Conservation (phyloP, 2,329 filamentous ascomycete genomes). For the Exophiala mesophila region DNA sequence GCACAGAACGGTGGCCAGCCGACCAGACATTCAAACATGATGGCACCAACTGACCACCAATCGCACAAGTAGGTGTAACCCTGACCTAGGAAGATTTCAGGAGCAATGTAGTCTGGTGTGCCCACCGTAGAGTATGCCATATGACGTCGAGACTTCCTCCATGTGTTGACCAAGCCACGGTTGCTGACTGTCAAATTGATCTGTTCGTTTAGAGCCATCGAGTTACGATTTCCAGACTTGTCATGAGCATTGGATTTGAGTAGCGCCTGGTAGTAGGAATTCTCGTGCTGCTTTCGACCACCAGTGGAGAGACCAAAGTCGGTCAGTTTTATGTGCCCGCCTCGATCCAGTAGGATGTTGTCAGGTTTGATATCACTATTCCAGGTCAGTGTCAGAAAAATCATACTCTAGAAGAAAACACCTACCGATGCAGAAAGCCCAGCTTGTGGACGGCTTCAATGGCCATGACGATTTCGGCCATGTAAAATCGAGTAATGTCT, state of each 20-base stretch:
- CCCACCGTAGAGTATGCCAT: constrained; percentile 98
- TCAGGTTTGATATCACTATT: constrained; percentile 95
- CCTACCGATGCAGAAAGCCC: constrained; percentile 95
- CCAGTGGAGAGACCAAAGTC: constrained; percentile 97
- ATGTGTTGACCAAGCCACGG: constrained; percentile 96
- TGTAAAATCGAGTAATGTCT: constrained; percentile 98
- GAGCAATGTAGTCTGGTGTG: constrained; percentile 96
- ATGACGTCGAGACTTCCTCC: constrained; percentile 89
- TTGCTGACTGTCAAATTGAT: constrained; percentile 98
- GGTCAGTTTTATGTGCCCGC: constrained; percentile 95
- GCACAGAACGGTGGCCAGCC: constrained; percentile 99
- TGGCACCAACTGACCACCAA: constrained; percentile 98
- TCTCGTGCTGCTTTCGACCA: constrained; percentile 96
- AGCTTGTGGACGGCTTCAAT: constrained; percentile 98
- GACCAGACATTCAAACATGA: constrained; percentile 99
- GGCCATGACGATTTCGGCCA: constrained; percentile 96
- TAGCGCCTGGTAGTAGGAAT: constrained; percentile 96
- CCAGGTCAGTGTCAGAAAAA: not conserved
- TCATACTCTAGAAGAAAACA: not conserved
- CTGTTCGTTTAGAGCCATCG: constrained; percentile 84
- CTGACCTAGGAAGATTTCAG: constrained; percentile 94
- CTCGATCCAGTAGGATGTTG: constrained; percentile 92
- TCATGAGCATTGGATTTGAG: constrained; percentile 70
- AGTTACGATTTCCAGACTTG: constrained; percentile 76
- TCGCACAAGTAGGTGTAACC: constrained; percentile 97